Evolutionary conservation across 1,284 basidiomycete genomes (phyloP), one percentile per base, ranked within the genome.

Genomic region (Cutaneotrichosporon cyanovorans): DNA sequence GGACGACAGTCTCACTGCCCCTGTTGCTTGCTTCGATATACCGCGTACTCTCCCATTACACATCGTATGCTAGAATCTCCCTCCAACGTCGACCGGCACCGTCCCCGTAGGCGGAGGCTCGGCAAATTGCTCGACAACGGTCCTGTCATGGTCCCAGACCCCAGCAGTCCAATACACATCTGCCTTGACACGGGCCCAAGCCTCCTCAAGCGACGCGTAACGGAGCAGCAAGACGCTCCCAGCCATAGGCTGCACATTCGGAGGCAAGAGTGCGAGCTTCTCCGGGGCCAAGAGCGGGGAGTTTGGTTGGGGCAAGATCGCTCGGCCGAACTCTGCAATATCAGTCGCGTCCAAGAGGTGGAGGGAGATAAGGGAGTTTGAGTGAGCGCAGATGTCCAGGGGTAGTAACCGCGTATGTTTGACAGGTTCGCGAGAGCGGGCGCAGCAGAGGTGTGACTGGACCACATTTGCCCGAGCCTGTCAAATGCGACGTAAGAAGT

Each of bases 141-240:
- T 37, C 4, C 57, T 56, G 23, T 63, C 65, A 45, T 53, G 51
- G 48, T 71, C 65, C 68, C 68, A 71, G 5, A 71, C 62, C 14
- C 62, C 62, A 7, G 52, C 63, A 3, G 61, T 66, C 62, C 63
- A 71, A 50, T 71, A 71, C 23, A 63, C 57, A 45, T 71, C 68
- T 9, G 42, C 38, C 48, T 59, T 63, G 35, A 71, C 57, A 40
- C 64, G 48, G 18, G 50, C 49, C 65, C 65, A 69, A 19, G 60
- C 62, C 7, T 53, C 55, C 15, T 58, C 61, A 12, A 68, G 41
- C 4, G 46, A 43, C 9, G 53, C 49, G 36, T 58, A 56, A 20
- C 62, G 60, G 41, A 69, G 51, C 22, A 69, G 45, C 57, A 71
- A 56, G 33, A 69, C 51, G 9, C 53, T 58, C 5, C 68, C 68